Evolutionary conservation across 1,284 basidiomycete species (phyloP).

Genomic region (Thecaphora thlaspeos): DNA sequence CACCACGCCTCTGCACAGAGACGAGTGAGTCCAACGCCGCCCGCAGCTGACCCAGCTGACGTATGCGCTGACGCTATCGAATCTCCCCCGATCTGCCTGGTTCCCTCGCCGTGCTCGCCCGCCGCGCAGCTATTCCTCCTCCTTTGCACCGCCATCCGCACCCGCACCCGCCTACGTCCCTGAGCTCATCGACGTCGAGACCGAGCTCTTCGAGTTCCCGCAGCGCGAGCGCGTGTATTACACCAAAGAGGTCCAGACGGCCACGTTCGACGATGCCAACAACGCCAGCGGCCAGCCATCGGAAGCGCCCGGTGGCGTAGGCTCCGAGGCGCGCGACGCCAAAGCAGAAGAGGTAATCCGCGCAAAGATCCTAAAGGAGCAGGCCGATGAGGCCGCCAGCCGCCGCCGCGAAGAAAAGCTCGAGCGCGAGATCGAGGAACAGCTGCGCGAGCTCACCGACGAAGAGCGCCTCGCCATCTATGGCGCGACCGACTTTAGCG

Average conservation of each 20-base stretch:
- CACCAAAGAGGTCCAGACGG: conserved; percentile 89
- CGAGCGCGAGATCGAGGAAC: conserved; percentile 69
- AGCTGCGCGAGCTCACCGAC: conserved; percentile 81
- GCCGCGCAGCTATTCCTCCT: too few species aligned
- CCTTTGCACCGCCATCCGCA: conserved; percentile 60
- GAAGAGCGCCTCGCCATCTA: conserved; percentile 79
- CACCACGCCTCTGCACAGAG: neutral
- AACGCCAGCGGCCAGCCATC: conserved; percentile 56
- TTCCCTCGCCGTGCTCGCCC: too few species aligned
- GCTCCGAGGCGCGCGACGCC: conserved; percentile 9
- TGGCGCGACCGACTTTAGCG: conserved; percentile 79
- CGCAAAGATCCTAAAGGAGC: conserved; percentile 30
- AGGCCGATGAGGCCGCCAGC: conserved; percentile 46
- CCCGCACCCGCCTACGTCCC: conserved; percentile 62
- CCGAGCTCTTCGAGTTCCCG: conserved; percentile 85
- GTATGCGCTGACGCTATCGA: too few species aligned
- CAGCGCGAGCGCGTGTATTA: conserved; percentile 82
- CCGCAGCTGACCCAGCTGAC: too few species aligned
- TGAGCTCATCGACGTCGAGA: conserved; percentile 73
- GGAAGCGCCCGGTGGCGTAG: conserved; percentile 65
- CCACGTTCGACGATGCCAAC: conserved; percentile 60
- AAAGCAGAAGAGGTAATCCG: conserved; percentile 23
- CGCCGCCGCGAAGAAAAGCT: conserved; percentile 65
- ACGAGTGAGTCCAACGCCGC: neutral
- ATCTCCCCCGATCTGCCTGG: too few species aligned